phyloP scores from a whole-genome alignment of 768 basidiomycete genomes.

The Boletus rubropictus region DNA sequence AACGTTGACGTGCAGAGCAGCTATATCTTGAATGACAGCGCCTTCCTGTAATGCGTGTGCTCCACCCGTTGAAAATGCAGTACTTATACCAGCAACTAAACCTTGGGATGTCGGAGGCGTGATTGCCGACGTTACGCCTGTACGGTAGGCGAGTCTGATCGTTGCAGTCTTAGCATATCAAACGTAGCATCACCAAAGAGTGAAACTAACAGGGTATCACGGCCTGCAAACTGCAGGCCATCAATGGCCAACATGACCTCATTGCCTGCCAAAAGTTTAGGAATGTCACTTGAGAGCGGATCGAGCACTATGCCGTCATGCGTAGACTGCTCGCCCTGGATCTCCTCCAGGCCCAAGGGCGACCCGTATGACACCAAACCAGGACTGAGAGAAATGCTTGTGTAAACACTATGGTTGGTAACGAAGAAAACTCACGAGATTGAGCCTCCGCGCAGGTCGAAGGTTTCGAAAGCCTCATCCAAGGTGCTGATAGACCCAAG shows the following conservation, averaged over 20 bases:
- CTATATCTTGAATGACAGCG: constrained; percentile 55
- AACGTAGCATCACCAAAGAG: constrained; percentile 1
- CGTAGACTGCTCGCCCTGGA: constrained; percentile 47
- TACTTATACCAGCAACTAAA: constrained; percentile 53
- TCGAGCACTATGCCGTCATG: constrained; percentile 53
- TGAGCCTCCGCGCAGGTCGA: constrained; percentile 65
- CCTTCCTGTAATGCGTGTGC: constrained; percentile 49
- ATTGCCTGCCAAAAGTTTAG: constrained; percentile 31
- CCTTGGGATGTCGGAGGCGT: constrained; percentile 48
- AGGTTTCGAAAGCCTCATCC: constrained; percentile 29
- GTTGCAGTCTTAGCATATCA: constrained; percentile 1
- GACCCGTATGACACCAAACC: constrained; percentile 40
- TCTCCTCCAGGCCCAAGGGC: constrained; percentile 52
- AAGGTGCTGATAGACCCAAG: constrained; percentile 7
- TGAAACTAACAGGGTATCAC: constrained; percentile 45
- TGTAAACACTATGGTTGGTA: neutral
- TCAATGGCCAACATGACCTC: constrained; percentile 61
- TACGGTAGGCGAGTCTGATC: constrained; percentile 59
- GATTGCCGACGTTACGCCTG: constrained; percentile 59
- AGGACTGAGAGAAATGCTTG: constrained; percentile 32
- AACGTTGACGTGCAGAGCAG: constrained; percentile 59
- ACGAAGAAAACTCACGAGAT: constrained; percentile 38
- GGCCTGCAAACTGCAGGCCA: constrained; percentile 63
- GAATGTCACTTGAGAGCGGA: constrained; percentile 31
- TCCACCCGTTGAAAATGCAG: constrained; percentile 52